Base-by-base conservation (phyloP, 352 stramenopile species). In the Phytophthora colocasiae region DNA sequence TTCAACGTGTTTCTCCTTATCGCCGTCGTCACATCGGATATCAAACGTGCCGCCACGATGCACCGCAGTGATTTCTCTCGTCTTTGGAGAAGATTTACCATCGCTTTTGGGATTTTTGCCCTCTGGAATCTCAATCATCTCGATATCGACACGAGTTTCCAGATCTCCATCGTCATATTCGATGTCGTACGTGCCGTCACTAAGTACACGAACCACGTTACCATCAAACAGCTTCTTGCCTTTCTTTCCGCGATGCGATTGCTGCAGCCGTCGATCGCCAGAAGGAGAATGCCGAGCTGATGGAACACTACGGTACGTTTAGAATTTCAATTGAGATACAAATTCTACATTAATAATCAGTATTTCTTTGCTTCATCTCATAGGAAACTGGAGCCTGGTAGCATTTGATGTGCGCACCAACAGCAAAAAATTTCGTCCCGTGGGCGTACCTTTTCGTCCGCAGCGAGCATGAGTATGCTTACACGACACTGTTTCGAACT, bases 141-240 rank as follows among this genome's bases (percentile, higher is more conserved):
- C 47, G 17, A 61, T 49, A 3, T 58, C 60, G 2, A 80, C 74
- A 1, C 47, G 56, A 26, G 64, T 81, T 54, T 84, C 80, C 1
- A 70, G 49, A n/a, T 86, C 75, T 14, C 78, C 78, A 29, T 92
- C 65, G n/a, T 89, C 83, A 17, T 88, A 91, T 55, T 85, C 66
- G 22, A 96, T 69, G 40, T 94, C 86, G 38, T 77, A 91, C 6
- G 81, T 91, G 22, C 77, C 83, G 56, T 93, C 75, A 5, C 58
- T 72, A 41, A 77, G 69, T 2, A 73, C 75, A 29, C 78, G 47
- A 0, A 38, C 22, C 14, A 95, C 73, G 43, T 64, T 83, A 4
- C 81, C 83, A 26, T 51, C 24, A 55, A 80, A 91, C 3, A 71
- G 54, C 9, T 71, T 76, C 17, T 52, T 71, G 22, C 68, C 71